Evolutionary conservation across 495 filamentous ascomycete species (phyloP), one percentile per base, ranked within the genome.

Genomic region (Aeminium ludgeri): DNA sequence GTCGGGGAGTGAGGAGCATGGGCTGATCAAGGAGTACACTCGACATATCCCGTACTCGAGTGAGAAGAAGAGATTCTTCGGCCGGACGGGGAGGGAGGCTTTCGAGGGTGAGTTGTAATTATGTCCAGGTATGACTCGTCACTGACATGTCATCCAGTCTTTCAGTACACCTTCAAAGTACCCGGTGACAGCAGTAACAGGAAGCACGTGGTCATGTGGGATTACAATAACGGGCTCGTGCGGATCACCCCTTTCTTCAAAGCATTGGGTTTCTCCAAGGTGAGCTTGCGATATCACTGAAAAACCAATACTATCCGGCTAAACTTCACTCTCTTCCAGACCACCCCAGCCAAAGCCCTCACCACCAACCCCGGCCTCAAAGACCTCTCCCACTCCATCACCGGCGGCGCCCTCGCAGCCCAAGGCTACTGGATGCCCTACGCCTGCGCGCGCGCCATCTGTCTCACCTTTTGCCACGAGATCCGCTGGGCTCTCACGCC

Each of bases 351-450:
- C 0, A 91, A 80, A 63, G 81, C 83, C 62, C 63, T 93, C 29
- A 74, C 72, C 40, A 48, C 66, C 33, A 97, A 93, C 55, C 72
- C 73, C 0, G 86, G 87, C 6, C 74, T 97, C 16, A 73, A 75
- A 33, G 77, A 86, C 5, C 80, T 95, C 43, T 81, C 81, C 23
- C 78, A 91, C 55, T 93, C 84, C 61, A 95, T 97, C 55, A 97
- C 89, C 0, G 89, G 89, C 10, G 89, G 89, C 11, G 73, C 86
- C 23, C 70, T 95, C 30, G 74, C 68, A 34, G 87, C 84, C 41
- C 89, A 97, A 78, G 89, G 89, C 18, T 97, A 97, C 63, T 97
- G 87, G 89, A 82, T 96, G 73, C 89, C 89, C 1, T 97, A 75
- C 50, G 62, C 73, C 29, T 82, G 80, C 29, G 89, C 89, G 19